These are phyloP conservation scores for Filobasidium floriforme DNA, from an alignment of 768 basidiomycete species.

Conservation along the genomic window DNA sequence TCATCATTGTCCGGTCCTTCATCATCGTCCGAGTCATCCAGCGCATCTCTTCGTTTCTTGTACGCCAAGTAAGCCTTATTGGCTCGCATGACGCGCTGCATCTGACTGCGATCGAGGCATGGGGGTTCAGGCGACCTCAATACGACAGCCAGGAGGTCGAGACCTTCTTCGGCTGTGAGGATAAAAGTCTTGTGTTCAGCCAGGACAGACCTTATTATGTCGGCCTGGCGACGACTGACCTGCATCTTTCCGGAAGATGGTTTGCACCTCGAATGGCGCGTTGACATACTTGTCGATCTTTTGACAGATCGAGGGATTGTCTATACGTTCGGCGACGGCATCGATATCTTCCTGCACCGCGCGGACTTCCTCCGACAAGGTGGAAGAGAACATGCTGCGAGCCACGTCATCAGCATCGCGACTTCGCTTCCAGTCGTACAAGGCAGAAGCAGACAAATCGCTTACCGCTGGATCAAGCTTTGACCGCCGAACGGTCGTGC, in stretches of 20 bases:
- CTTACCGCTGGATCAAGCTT: constrained; percentile 78
- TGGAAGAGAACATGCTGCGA: constrained; percentile 86
- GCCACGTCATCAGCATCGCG: not conserved
- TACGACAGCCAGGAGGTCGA: constrained; percentile 70
- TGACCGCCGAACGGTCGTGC: constrained; percentile 93
- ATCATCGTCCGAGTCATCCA: constrained; percentile 79
- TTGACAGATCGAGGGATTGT: constrained; percentile 76
- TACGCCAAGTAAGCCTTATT: constrained; percentile 74
- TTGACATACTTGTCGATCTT: constrained; percentile 81
- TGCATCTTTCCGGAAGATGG: constrained; percentile 69
- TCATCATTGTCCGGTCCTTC: constrained; percentile 90
- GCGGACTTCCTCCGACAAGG: constrained; percentile 79
- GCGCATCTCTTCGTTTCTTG: constrained; percentile 53
- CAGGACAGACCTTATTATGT: not conserved
- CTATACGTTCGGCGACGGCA: constrained; percentile 76
- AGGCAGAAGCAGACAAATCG: too few relatives aligned
- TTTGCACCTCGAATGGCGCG: constrained; percentile 80
- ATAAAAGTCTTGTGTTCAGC: not conserved
- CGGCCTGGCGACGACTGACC: constrained; percentile 50
- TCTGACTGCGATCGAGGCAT: constrained; percentile 63
- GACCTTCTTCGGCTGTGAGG: constrained; percentile 55
- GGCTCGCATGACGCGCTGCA: constrained; percentile 70
- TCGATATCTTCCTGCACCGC: constrained; percentile 78
- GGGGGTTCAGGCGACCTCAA: constrained; percentile 73
- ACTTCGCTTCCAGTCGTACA: too few relatives aligned